A percentile compares a stretch with the other conserved stretches of the same genome.
Evolutionary conservation across 2,329 filamentous ascomycete genomes (phyloP).

Genomic region (Helotiales sp.): DNA sequence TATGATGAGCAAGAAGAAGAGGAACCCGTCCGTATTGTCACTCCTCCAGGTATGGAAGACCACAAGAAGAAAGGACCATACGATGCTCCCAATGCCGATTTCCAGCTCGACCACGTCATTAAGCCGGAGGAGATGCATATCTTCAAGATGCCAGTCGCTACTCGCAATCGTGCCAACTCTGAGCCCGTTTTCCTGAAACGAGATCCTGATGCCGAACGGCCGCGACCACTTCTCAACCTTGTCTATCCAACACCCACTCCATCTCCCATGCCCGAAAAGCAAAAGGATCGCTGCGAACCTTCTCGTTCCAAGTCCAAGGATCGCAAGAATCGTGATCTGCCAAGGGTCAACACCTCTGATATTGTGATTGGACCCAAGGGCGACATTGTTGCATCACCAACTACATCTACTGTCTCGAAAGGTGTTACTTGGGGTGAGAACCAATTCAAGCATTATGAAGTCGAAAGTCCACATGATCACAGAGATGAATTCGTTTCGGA

Average conservation of each 20-base stretch:
- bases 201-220: constrained; percentile 28
- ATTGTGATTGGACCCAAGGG: constrained; percentile 42
- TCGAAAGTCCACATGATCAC: constrained; percentile 54
- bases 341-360: constrained; percentile 31
- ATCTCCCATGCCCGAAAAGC: constrained; percentile 50
- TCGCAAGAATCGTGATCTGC: constrained; percentile 13
- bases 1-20: constrained; percentile 41
- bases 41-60: constrained; percentile 53
- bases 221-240: constrained; percentile 57
- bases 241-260: constrained; percentile 59
- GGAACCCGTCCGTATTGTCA: constrained; percentile 48
- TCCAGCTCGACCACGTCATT: constrained; percentile 59
- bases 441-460: constrained; percentile 63
- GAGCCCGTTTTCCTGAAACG: constrained; percentile 23
- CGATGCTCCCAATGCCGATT: constrained; percentile 62
- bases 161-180: constrained; percentile 41
- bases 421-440: constrained; percentile 66
- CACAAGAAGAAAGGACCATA: constrained; percentile 50
- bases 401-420: constrained; percentile 50
- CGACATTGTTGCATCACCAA: constrained; percentile 44
- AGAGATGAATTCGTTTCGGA: constrained; percentile 32
- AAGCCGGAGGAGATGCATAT: constrained; percentile 49
- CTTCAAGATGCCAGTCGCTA: constrained; percentile 34
- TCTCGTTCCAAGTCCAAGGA: constrained; percentile 12
- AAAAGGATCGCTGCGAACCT: constrained; percentile 26